Percentiles rank a stretch among this genome's conserved stretches.
These are phyloP conservation scores for Volvariella surrecta DNA, from an alignment of 1,284 basidiomycete genomes.

Conservation along the genomic window DNA sequence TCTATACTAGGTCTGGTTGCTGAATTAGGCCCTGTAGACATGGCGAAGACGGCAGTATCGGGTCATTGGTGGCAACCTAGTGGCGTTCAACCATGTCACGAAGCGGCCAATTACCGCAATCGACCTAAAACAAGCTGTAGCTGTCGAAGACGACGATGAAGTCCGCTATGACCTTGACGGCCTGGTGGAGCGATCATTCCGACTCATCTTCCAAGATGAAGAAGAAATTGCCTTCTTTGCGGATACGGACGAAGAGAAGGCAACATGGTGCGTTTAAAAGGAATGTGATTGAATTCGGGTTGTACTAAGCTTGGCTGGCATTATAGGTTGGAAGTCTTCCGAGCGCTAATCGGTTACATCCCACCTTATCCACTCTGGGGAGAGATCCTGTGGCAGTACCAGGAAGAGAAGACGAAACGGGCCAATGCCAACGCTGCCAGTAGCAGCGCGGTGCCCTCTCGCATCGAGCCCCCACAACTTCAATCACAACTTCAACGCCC, in stretches of 20 bases:
- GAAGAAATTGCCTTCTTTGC: constrained; percentile 88
- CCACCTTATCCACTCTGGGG: constrained; percentile 89
- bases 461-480: constrained; percentile 9
- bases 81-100: constrained; percentile 93
- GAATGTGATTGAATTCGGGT: background rate
- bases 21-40: constrained; percentile 36
- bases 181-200: constrained; percentile 79
- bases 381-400: constrained; percentile 76
- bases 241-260: constrained; percentile 85
- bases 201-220: constrained; percentile 72
- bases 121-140: constrained; percentile 78
- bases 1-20: constrained; percentile 9
- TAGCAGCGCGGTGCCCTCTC: constrained; percentile 14
- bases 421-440: constrained; percentile 11
- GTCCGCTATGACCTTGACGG: constrained; percentile 49
- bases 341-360: constrained; percentile 76
- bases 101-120: constrained; percentile 87
- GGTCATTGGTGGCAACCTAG: constrained; percentile 78
- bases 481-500: constrained; percentile 4
- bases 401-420: constrained; percentile 36
- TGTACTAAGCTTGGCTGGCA: constrained; percentile 5
- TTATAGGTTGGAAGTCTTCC: constrained; percentile 73
- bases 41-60: constrained; percentile 87
- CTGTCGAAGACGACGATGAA: constrained; percentile 71
- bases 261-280: constrained; percentile 67